Conservation (phyloP, 352 stramenopile genomes). For the Pythium plurisporium region DNA sequence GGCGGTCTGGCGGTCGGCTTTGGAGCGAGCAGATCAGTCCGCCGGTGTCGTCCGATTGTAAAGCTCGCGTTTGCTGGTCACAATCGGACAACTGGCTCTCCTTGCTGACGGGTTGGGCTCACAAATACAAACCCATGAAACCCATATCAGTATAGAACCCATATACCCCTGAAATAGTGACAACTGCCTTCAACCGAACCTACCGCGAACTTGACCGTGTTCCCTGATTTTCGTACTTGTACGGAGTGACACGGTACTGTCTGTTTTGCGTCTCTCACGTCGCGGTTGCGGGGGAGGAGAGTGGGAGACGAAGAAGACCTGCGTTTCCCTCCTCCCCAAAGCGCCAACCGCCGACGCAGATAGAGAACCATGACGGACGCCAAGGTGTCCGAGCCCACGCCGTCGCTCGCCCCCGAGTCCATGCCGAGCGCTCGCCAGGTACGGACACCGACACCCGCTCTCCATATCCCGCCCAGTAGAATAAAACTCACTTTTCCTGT, state of each 20-base stretch:
- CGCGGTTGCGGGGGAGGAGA: too few relatives aligned
- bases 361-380: background rate
- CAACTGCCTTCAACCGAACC: too few relatives aligned
- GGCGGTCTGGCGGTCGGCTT: too few relatives aligned
- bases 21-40: too few relatives aligned
- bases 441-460: too few relatives aligned
- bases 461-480: background rate
- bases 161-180: too few relatives aligned
- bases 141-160: background rate
- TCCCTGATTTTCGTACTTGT: too few relatives aligned
- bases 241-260: too few relatives aligned
- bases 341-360: background rate
- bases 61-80: background rate
- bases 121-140: background rate
- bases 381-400: constrained; percentile 20
- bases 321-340: background rate
- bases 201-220: too few relatives aligned
- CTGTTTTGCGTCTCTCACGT: too few relatives aligned
- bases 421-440: constrained; percentile 45
- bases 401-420: constrained; percentile 25
- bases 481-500: too few relatives aligned
- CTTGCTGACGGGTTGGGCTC: too few relatives aligned
- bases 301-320: background rate
- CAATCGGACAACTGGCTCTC: background rate
- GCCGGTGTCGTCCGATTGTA: background rate